phyloP scores from a whole-genome alignment of 345 rosid species.

The Salix dunnii region DNA sequence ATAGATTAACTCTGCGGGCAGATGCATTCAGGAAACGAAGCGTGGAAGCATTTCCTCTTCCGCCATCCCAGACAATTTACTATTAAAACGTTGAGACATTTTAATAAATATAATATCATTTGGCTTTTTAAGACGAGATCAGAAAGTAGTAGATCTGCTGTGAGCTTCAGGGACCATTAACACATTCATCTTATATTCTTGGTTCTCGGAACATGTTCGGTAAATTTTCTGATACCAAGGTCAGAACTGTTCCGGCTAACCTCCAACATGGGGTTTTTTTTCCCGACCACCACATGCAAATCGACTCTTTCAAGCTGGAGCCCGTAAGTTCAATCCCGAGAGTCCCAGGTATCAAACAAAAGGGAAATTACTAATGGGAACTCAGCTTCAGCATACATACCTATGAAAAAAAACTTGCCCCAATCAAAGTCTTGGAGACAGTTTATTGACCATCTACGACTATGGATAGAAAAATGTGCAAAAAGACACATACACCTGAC shows the following conservation, averaged over 20 bases:
- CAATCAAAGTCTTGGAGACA: no score
- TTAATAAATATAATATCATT: neutral
- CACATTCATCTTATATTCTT: neutral
- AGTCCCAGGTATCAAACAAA: no score
- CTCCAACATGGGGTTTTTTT: neutral
- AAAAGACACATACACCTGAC: no score
- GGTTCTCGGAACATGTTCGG: constrained; percentile 2
- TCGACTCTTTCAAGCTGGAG: neutral
- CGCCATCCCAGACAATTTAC: neutral
- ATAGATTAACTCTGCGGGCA: neutral
- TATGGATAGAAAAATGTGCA: no score
- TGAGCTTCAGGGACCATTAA: neutral
- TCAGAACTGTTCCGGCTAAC: neutral
- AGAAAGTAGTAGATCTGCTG: no score
- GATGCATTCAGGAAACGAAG: neutral
- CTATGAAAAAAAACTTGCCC: no score
- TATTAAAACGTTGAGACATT: neutral
- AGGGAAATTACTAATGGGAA: no score
- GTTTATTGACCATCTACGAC: no score
- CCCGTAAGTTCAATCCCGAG: no score
- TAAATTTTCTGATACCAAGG: neutral
- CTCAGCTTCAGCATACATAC: no score
- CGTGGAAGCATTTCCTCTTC: neutral
- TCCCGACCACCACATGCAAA: neutral
- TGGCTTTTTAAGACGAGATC: neutral